These are phyloP conservation scores for Wilcoxina mikolae DNA, from an alignment of 495 filamentous ascomycete genomes.

Conservation along the genomic window DNA sequence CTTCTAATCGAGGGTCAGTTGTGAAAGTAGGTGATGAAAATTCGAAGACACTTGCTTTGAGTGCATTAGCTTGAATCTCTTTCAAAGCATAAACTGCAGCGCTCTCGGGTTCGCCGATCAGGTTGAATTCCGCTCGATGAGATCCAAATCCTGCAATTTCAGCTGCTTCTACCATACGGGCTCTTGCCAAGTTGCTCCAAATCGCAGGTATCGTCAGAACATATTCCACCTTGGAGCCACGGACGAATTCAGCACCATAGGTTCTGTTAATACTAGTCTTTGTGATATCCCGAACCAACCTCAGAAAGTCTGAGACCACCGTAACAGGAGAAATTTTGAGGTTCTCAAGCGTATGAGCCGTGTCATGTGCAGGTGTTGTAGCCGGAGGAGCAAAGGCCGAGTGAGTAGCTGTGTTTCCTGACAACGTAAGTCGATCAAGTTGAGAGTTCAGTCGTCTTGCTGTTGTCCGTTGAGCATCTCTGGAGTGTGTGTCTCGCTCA, in stretches of 20 bases:
- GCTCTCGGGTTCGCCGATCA: conserved; percentile 63
- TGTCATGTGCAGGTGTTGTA: not conserved
- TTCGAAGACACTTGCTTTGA: too few relatives aligned
- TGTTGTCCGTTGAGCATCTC: too few relatives aligned
- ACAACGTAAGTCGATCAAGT: not conserved
- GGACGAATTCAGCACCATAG: conserved; percentile 22
- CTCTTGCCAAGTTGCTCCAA: conserved; percentile 59
- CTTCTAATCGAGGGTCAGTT: too few relatives aligned
- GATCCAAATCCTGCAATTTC: conserved; percentile 41
- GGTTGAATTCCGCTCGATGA: conserved; percentile 39
- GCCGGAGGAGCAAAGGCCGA: not conserved
- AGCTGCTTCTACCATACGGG: conserved; percentile 48
- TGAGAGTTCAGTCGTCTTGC: not conserved
- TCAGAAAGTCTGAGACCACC: conserved; percentile 13
- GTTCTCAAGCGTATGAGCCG: not conserved
- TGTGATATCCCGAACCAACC: conserved; percentile 5
- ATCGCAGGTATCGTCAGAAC: conserved; percentile 39
- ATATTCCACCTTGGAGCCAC: conserved; percentile 31
- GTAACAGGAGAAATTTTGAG: not conserved
- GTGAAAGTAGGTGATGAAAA: too few relatives aligned
- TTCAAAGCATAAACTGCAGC: conserved; percentile 60
- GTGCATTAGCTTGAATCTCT: conserved; percentile 46
- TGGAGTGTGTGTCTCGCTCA: too few relatives aligned
- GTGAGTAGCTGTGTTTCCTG: too few relatives aligned
- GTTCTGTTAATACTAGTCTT: conserved; percentile 6